A percentile compares a stretch with the other conserved stretches of the same genome.
These are phyloP conservation scores for Suhomyces anneliseae DNA, from an alignment of 1,139 yeast genomes.

Conservation along the genomic window DNA sequence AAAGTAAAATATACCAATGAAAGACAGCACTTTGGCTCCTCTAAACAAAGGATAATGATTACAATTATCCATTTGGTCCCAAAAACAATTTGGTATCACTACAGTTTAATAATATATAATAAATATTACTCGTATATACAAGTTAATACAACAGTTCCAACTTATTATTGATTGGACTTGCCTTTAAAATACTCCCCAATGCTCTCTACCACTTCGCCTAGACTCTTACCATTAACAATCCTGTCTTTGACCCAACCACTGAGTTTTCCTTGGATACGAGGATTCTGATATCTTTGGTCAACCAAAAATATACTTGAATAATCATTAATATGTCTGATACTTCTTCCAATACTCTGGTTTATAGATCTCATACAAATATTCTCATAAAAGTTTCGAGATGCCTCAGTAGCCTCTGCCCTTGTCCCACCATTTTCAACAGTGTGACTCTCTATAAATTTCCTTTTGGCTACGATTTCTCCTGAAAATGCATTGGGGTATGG, in stretches of 20 bases:
- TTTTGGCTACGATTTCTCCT: constrained; percentile 77
- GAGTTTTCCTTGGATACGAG: constrained; percentile 57
- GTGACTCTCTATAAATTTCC: constrained; percentile 59
- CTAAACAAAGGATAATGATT: too few species aligned
- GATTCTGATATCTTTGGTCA: constrained; percentile 59
- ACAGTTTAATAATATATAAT: too few species aligned
- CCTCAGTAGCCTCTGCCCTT: constrained; percentile 37
- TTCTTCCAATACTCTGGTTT: constrained; percentile 91
- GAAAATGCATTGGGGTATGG: constrained; percentile 88
- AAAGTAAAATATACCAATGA: too few species aligned
- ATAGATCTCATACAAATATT: constrained; percentile 90
- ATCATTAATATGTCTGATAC: constrained; percentile 82
- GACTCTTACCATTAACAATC: constrained; percentile 12
- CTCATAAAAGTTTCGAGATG: constrained; percentile 69
- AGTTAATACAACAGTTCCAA: not conserved
- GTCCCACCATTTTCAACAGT: constrained; percentile 43
- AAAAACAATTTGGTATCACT: too few species aligned
- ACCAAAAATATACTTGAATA: constrained; percentile 73
- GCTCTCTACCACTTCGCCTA: constrained; percentile 17
- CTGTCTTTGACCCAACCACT: constrained; percentile 76
- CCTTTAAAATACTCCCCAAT: constrained; percentile 27
- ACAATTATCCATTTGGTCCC: too few species aligned
- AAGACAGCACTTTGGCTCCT: too few species aligned
- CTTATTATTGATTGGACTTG: not conserved
- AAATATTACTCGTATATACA: too few species aligned